Evolutionary conservation across 1,284 basidiomycete genomes (phyloP).

Genomic region (Pseudozyma thailandica): DNA sequence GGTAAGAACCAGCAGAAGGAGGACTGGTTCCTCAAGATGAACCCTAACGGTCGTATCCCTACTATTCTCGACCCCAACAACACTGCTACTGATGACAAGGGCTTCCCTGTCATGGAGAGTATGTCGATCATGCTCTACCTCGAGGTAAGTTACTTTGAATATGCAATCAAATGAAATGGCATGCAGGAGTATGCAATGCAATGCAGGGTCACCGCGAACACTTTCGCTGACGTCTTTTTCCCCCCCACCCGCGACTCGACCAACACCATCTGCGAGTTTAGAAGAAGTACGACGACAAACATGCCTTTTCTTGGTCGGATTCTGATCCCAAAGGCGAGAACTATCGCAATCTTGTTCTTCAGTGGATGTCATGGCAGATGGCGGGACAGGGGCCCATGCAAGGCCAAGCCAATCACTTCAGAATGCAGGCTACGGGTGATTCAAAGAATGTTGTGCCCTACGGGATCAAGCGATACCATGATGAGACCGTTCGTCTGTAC

Average conservation of each 20-base stretch:
- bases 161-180: no score
- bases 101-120: slow-evolving; percentile 50
- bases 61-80: slow-evolving; percentile 54
- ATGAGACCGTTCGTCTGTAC: slow-evolving; percentile 55
- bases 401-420: slow-evolving; percentile 56
- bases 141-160: slow-evolving; percentile 16
- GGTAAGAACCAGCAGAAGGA: slow-evolving; percentile 74
- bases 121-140: slow-evolving; percentile 58
- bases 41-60: slow-evolving; percentile 64
- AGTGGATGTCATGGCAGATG: slow-evolving; percentile 42
- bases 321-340: slow-evolving; percentile 49
- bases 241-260: not conserved
- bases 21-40: slow-evolving; percentile 60
- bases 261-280: not conserved
- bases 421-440: slow-evolving; percentile 46
- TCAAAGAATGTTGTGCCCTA: slow-evolving; percentile 53
- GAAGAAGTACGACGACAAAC: slow-evolving; percentile 55
- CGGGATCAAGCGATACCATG: slow-evolving; percentile 48
- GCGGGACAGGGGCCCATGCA: slow-evolving; percentile 51
- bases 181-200: no score
- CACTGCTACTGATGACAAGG: slow-evolving; percentile 26
- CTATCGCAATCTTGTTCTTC: slow-evolving; percentile 47
- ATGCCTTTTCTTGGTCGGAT: slow-evolving; percentile 48
- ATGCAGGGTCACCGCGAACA: no score
- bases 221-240: not conserved